phyloP scores from a whole-genome alignment of 208 protist genomes.

The Wallacemonas sp. region DNA sequence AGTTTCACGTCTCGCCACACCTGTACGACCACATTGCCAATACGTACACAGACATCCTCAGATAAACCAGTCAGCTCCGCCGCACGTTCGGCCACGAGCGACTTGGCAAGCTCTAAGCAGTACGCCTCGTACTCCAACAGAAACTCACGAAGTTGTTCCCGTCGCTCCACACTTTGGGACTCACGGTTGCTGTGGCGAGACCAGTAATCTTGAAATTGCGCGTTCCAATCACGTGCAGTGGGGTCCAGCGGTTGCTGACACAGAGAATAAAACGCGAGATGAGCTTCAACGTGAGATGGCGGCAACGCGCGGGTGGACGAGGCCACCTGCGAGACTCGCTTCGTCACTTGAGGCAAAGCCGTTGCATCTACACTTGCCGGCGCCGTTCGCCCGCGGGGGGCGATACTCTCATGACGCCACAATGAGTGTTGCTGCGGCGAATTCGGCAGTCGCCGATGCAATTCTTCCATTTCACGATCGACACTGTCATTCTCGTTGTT shows the following conservation, averaged over 20 bases:
- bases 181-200: constrained; percentile 16
- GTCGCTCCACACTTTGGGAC: neutral
- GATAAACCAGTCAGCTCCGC: neutral
- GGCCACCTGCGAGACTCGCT: neutral
- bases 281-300: constrained; percentile 24
- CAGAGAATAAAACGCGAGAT: constrained; percentile 31
- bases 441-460: neutral
- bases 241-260: constrained; percentile 28
- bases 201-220: constrained; percentile 54
- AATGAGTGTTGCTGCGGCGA: neutral
- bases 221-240: constrained; percentile 51
- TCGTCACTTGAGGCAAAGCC: neutral
- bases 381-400: neutral
- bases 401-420: neutral
- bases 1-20: constrained; percentile 48
- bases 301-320: neutral
- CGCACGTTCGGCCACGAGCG: neutral
- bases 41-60: constrained; percentile 24
- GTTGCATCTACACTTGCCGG: too few species aligned
- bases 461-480: neutral
- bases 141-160: constrained; percentile 23
- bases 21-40: constrained; percentile 55
- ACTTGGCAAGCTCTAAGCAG: constrained; percentile 34
- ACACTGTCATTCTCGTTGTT: neutral
- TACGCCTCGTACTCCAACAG: constrained; percentile 43